Base-by-base conservation (phyloP, 345 rosid species). In the Bruguiera parviflora region DNA sequence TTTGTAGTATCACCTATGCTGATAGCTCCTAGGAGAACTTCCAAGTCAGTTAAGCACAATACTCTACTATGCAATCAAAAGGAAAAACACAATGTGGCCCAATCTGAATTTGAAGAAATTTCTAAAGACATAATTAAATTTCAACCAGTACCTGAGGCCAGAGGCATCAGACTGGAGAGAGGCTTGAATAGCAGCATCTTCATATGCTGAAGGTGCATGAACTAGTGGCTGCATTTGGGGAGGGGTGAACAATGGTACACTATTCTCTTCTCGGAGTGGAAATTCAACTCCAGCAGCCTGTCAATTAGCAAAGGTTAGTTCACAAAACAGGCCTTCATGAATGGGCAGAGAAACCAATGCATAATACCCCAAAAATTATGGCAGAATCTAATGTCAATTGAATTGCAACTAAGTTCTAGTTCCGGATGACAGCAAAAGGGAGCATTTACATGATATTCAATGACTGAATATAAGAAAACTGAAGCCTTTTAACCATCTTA, bases 141-240 rank as follows among this genome's bases (percentile, higher is more conserved):
- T 28, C 20, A 71, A 65, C 24, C 32, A 51, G 43, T 88, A 95
- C 99, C 99, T 86, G 70, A 95, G 90, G 55, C 82, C 92, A 73
- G 99, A 90, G 68, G 85, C 88, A 84, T 91, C 96, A 61, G 89
- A 73, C 84, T 88, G 88, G 60, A 95, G 84, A 33, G 96, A 95
- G 60, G 93, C 96, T 80, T 91, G 89, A 72, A 92, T 88, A 63
- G 90, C 99, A 80, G 87, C 96, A 82, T 87, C 97, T 73, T 95
- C 99, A 79, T 78, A 88, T 43, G 78, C 64, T 61, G 88, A 69
- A 82, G 79, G 71, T 53, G 83, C 81, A 24, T 83, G 83, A 67
- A 73, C 82, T 74, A 88, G 69, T 18, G 96, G 88, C 73, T 90
- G 96, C 64, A 94, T 86, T 77, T 90, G 96, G 33, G 99, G 96